These are phyloP conservation scores for Cystofilobasidium macerans DNA, from an alignment of 768 basidiomycete species.

Conservation along the genomic window DNA sequence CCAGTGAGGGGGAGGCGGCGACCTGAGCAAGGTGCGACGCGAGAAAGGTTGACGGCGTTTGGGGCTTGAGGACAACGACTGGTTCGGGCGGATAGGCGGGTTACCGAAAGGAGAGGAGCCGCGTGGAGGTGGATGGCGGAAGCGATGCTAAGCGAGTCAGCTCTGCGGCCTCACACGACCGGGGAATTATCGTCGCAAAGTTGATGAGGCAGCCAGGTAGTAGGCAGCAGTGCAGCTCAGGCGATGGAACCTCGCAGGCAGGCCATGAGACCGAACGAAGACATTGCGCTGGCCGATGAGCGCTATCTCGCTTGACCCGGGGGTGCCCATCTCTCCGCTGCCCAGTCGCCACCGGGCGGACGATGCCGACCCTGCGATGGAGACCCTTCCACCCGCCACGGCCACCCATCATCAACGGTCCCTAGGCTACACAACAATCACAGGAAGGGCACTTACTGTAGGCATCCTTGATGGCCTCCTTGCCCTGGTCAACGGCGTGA, in stretches of 20 bases:
- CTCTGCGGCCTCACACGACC: not conserved
- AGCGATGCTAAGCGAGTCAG: not conserved
- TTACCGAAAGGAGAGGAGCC: constrained; percentile 27
- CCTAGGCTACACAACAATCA: not conserved
- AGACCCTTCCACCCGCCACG: no score
- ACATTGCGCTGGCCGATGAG: not conserved
- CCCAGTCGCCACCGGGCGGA: not conserved
- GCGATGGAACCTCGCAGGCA: no score
- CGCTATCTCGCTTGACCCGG: not conserved
- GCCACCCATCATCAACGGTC: no score
- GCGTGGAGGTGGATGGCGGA: not conserved
- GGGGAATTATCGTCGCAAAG: no score
- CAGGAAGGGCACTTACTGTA: constrained; percentile 16
- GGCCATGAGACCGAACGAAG: no score
- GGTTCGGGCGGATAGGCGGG: constrained; percentile 40
- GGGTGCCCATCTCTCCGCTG: not conserved
- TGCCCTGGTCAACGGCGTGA: constrained; percentile 14
- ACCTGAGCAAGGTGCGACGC: constrained; percentile 14
- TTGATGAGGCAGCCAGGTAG: not conserved
- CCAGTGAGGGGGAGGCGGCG: constrained; percentile 9
- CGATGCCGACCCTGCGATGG: no score
- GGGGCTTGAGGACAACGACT: constrained; percentile 18
- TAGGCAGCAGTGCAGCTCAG: no score
- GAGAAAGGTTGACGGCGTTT: constrained; percentile 8
- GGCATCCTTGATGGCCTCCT: constrained; percentile 10